Conservation (phyloP, 805 yeast genomes). For the Alloascoidea hylecoeti region DNA sequence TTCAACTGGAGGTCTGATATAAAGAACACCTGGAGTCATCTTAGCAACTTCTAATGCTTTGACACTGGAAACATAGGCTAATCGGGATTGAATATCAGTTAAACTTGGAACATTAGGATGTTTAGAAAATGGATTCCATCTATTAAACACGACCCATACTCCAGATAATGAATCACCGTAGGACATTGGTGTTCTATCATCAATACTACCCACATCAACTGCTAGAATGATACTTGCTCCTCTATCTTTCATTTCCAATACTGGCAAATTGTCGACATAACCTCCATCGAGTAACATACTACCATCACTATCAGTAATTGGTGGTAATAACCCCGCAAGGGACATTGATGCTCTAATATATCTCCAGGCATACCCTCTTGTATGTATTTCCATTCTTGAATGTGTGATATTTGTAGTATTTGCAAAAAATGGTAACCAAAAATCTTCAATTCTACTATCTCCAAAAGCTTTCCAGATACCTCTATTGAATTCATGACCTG, state of each 20-base stretch:
- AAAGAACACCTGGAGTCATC: constrained; percentile 67
- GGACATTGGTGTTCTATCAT: constrained; percentile 77
- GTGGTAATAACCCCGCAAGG: constrained; percentile 85
- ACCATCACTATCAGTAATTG: constrained; percentile 73
- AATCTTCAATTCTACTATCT: constrained; percentile 84
- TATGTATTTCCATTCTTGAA: constrained; percentile 89
- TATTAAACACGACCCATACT: constrained; percentile 73
- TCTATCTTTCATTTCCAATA: constrained; percentile 75
- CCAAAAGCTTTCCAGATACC: constrained; percentile 98
- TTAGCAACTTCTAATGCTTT: constrained; percentile 86
- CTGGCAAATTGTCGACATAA: constrained; percentile 87
- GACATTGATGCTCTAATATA: constrained; percentile 95
- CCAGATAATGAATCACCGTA: constrained; percentile 94
- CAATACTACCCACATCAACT: constrained; percentile 91
- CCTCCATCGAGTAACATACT: constrained; percentile 95
- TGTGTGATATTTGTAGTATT: constrained; percentile 95
- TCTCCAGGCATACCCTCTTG: constrained; percentile 90
- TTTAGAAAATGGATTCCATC: constrained; percentile 81
- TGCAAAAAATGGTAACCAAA: constrained; percentile 81
- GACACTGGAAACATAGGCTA: constrained; percentile 92
- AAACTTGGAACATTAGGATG: constrained; percentile 85
- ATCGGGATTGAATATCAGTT: constrained; percentile 87
- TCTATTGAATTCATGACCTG: constrained; percentile 94
- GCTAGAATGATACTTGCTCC: constrained; percentile 87
- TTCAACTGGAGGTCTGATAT: constrained; percentile 90